Base-by-base conservation (phyloP, 2,329 filamentous ascomycete species). In the Penicillium sp. region DNA sequence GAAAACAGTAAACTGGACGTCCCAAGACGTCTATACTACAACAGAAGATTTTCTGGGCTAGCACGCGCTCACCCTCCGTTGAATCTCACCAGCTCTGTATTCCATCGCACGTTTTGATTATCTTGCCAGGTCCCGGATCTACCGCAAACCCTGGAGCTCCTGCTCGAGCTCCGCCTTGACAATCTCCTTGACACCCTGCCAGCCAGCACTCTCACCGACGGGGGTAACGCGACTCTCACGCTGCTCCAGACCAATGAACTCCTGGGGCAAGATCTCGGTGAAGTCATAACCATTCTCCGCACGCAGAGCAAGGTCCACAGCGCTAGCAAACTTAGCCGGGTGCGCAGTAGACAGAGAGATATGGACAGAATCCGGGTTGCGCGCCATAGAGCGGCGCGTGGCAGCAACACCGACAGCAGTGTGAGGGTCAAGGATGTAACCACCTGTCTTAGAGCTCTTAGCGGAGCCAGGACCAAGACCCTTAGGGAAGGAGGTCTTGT, bases 291-390 rank as follows among this genome's bases (percentile, higher is more conserved):
- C 86, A n/a, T 82, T 73, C 69, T 89, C 81, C 9, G 83, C 83
- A 61, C 85, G 82, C 57, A 97, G 79, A 0, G 93, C 91, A 45
- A 88, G 73, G 64, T 92, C 88, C 1, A 99, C 93, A 0, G 92
- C 92, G 31, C 85, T 84, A 0, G 88, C 86, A 69, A 99, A 99
- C 75, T 99, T 99, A 59, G 93, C 94, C 0, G 94, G 93, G 74
- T 99, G 94, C 2, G 94, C 94, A 2, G 94, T 99, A 1, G 92
- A 90, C 3, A 99, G 84, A 1, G 91, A 87, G 67, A 99, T 88
- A 72, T 96, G 89, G 50, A 87, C 76, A 16, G 78, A 77, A 2
- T 74, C 71, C 2, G 78, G 73, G 41, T 79, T 71, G 0, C 84
- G 80, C 41, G 78, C 70, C 33, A 89, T 80, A 3, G 90, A 91